Conservation (phyloP, 768 basidiomycete genomes). For the Mycena metata region DNA sequence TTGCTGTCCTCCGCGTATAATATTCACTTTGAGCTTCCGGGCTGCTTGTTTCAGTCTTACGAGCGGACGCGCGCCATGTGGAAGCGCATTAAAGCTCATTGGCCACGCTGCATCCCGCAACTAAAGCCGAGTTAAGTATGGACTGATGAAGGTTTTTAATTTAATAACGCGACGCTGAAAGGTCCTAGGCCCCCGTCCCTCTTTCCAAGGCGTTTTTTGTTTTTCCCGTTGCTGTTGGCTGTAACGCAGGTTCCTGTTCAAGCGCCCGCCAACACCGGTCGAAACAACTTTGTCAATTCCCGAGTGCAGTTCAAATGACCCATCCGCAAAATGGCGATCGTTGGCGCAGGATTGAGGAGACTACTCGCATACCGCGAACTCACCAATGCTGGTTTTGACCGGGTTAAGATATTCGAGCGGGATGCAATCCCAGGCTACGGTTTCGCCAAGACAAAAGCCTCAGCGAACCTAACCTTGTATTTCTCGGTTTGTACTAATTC, state of each 20-base stretch:
- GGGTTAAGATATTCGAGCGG: slow-evolving; percentile 41
- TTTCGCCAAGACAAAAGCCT: slow-evolving; percentile 21
- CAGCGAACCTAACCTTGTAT: no score
- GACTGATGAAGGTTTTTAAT: no score
- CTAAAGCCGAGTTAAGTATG: no score
- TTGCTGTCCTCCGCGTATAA: slow-evolving; percentile 29
- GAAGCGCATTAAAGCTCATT: no score
- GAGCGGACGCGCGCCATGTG: no score
- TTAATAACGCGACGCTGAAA: no score
- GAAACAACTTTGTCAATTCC: slow-evolving; percentile 31
- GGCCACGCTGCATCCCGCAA: no score
- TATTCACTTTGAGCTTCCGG: not conserved
- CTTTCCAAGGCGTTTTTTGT: slow-evolving; percentile 10
- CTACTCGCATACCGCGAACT: slow-evolving; percentile 54
- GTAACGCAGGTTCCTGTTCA: slow-evolving; percentile 24
- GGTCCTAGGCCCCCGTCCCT: no score
- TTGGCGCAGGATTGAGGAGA: slow-evolving; percentile 58
- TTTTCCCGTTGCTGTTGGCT: not conserved
- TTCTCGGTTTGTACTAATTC: no score
- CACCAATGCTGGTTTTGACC: slow-evolving; percentile 49
- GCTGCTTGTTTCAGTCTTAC: no score
- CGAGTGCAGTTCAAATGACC: slow-evolving; percentile 50
- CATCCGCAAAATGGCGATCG: slow-evolving; percentile 54
- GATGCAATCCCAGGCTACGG: slow-evolving; percentile 54
- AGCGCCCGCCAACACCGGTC: slow-evolving; percentile 9